Evolutionary conservation across 2,329 filamentous ascomycete species (phyloP).

Genomic region (Ploettnerulaceae sp.): DNA sequence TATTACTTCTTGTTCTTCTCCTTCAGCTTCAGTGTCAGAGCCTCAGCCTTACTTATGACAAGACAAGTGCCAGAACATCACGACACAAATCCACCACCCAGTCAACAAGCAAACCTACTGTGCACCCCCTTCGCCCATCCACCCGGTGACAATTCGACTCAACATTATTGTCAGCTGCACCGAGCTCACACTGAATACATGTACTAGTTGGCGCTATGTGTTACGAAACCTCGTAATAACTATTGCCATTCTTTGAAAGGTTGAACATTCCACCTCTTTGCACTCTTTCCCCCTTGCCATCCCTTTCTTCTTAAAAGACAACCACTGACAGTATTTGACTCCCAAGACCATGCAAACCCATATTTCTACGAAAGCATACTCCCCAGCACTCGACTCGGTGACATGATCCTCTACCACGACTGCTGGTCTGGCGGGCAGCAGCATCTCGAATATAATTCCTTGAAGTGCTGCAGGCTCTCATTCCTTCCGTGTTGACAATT

Average conservation of each 20-base stretch:
- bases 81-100: too few relatives aligned
- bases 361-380: background rate
- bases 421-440: conserved; percentile 22
- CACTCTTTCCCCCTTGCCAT: background rate
- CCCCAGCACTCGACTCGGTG: conserved; percentile 14
- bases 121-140: too few relatives aligned
- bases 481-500: background rate
- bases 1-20: too few relatives aligned
- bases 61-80: too few relatives aligned
- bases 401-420: conserved; percentile 21
- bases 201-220: background rate
- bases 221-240: background rate
- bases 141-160: too few relatives aligned
- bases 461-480: background rate
- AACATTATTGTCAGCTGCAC: too few relatives aligned
- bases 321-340: background rate
- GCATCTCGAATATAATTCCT: background rate
- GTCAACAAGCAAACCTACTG: too few relatives aligned
- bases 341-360: conserved; percentile 1
- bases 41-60: too few relatives aligned
- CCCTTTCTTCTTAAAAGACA: background rate
- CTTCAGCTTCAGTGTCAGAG: too few relatives aligned
- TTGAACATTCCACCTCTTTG: background rate
- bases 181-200: too few relatives aligned
- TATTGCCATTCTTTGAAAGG: background rate